Percentiles rank a stretch among this genome's conserved stretches.
Evolutionary conservation across 2,329 filamentous ascomycete genomes (phyloP).

Genomic region (Exophiala lecanii-corni): DNA sequence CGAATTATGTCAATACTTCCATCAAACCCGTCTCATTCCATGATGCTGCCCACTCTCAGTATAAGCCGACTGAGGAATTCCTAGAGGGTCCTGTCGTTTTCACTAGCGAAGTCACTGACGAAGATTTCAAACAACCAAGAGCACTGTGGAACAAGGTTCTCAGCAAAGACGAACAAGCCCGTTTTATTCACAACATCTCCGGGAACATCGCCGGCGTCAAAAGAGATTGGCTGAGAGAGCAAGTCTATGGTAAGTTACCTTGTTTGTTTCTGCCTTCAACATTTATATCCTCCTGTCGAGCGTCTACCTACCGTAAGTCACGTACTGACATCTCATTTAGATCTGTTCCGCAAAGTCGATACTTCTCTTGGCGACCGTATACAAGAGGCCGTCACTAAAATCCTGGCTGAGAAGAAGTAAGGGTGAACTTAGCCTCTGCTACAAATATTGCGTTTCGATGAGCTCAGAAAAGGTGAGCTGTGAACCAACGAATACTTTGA

Average conservation of each 20-base stretch:
- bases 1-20: conserved; percentile 47
- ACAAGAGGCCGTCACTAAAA: conserved; percentile 27
- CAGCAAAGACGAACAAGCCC: conserved; percentile 48
- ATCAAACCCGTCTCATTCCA: conserved; percentile 24
- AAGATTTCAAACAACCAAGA: conserved; percentile 43
- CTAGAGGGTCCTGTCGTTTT: conserved; percentile 34
- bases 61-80: conserved; percentile 19
- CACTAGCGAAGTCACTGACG: conserved; percentile 39
- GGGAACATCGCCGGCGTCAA: conserved; percentile 53
- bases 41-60: conserved; percentile 22
- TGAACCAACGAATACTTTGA: not conserved
- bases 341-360: conserved; percentile 15
- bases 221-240: conserved; percentile 54
- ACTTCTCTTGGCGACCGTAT: conserved; percentile 9
- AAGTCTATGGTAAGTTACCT: conserved; percentile 44
- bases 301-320: no score
- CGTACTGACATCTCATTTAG: no score
- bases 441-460: not conserved
- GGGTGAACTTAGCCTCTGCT: no score
- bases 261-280: not conserved
- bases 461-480: not conserved
- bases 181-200: conserved; percentile 57
- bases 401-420: not conserved
- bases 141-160: conserved; percentile 40
- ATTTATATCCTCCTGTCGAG: no score